Evolutionary conservation across 805 yeast species (phyloP), one percentile per base, ranked within the genome.

Genomic region (Helenozyma rhizophorensis): DNA sequence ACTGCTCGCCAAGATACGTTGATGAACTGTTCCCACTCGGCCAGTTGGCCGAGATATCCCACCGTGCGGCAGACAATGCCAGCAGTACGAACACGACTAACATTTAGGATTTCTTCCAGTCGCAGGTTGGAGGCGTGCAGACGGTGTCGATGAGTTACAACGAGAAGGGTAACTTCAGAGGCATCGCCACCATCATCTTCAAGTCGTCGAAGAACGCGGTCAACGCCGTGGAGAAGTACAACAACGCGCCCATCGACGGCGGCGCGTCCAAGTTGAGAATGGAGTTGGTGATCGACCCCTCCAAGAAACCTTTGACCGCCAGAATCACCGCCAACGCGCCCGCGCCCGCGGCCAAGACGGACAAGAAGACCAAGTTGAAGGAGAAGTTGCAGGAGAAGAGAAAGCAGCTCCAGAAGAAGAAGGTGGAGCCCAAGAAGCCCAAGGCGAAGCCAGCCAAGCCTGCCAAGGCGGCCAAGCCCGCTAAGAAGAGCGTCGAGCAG

Each of bases 161-260:
- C 57, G 86, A 81, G 62, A 79, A 74, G 58, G 98, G 97, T 33
- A 78, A 78, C 61, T 86, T 95, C 45, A 83, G 83, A 43, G 98
- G 98, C 63, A 76, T 80, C 67, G 96, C 95, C 43, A 87, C 93
- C 37, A 76, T 93, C 51, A 70, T 80, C 38, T 93, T 93, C 71
- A 77, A 68, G 54, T 69, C 71, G 38, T 59, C 75, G 32, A 79
- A 80, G 39, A 72, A 73, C 57, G 97, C 97, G 32, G 65, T 74
- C 41, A 71, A 67, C 51, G 95, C 96, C 30, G 84, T 84, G 51
- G 76, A 78, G 53, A 80, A 80, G 53, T 90, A 82, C 69, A 84
- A 90, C 61, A 90, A 93, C 54, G 90, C 95, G 27, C 89, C 96
- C 53, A 84, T 93, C 51, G 98, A 93, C 56, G 80, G 80, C 34